Conservation (phyloP, 106 monocot genomes). For the Platanthera guangdongensis region DNA sequence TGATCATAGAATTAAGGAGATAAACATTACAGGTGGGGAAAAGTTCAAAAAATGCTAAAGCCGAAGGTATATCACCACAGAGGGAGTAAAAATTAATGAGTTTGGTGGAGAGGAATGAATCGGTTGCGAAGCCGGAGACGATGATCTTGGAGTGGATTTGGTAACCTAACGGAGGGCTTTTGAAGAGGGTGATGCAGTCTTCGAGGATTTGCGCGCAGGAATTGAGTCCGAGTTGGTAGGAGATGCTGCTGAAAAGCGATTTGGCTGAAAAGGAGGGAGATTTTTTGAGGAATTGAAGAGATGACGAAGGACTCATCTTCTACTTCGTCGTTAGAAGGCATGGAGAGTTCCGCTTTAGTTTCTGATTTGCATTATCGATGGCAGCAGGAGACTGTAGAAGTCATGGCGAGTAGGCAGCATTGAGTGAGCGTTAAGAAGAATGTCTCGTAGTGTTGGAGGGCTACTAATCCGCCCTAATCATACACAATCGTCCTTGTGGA, state of each 20-base stretch:
- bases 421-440: no score
- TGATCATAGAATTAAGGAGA: conserved; percentile 44
- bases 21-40: conserved; percentile 20
- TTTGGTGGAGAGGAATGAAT: conserved; percentile 40
- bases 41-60: conserved; percentile 14
- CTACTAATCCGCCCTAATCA: background rate
- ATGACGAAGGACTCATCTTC: conserved; percentile 12
- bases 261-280: background rate
- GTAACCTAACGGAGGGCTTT: conserved; percentile 9
- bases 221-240: no score
- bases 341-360: background rate
- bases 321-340: background rate
- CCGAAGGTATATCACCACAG: conserved; percentile 14
- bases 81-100: conserved; percentile 50
- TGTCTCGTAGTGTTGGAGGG: no score
- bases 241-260: background rate
- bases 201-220: conserved; percentile 13
- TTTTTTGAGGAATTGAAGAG: background rate
- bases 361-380: background rate
- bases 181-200: conserved; percentile 11
- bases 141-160: conserved; percentile 41
- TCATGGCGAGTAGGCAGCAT: background rate
- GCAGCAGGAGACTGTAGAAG: background rate
- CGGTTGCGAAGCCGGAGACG: conserved; percentile 23
- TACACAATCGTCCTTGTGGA: no score